Conservation (phyloP, 805 yeast species). For the Pichia californica region DNA sequence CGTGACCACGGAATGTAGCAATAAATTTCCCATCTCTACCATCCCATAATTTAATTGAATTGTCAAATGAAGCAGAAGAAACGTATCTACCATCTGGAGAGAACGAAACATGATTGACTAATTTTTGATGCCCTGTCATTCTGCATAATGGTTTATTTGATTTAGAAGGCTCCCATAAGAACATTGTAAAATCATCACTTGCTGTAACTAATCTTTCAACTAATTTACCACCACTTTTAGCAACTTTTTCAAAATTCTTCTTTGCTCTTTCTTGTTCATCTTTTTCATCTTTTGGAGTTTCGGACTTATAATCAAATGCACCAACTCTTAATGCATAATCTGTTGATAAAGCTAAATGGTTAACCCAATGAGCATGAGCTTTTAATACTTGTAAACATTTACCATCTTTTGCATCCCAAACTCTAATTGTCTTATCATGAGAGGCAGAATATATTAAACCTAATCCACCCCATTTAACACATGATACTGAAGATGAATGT, state of each 20-base stretch:
- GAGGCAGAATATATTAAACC: conserved; percentile 82
- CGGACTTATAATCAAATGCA: conserved; percentile 71
- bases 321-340: conserved; percentile 86
- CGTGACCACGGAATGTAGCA: conserved; percentile 92
- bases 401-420: conserved; percentile 83
- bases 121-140: conserved; percentile 96
- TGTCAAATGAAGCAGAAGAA: conserved; percentile 92
- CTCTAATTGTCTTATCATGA: conserved; percentile 91
- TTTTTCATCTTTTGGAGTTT: conserved; percentile 35
- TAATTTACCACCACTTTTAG: conserved; percentile 46
- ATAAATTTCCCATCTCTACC: conserved; percentile 87
- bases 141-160: conserved; percentile 79
- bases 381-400: conserved; percentile 70
- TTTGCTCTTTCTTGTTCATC: conserved; percentile 50
- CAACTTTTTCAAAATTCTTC: conserved; percentile 55
- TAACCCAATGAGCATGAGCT: conserved; percentile 97
- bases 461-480: conserved; percentile 96
- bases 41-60: conserved; percentile 94
- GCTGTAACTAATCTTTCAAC: conserved; percentile 88
- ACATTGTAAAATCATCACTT: conserved; percentile 97
- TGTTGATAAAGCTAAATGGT: conserved; percentile 86
- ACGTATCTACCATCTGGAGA: conserved; percentile 91
- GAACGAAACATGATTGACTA: conserved; percentile 91
- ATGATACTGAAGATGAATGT: conserved; percentile 81
- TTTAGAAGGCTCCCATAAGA: conserved; percentile 87